Conservation (phyloP, 192 early-diverging fungal species). For the Entomortierella lignicola region DNA sequence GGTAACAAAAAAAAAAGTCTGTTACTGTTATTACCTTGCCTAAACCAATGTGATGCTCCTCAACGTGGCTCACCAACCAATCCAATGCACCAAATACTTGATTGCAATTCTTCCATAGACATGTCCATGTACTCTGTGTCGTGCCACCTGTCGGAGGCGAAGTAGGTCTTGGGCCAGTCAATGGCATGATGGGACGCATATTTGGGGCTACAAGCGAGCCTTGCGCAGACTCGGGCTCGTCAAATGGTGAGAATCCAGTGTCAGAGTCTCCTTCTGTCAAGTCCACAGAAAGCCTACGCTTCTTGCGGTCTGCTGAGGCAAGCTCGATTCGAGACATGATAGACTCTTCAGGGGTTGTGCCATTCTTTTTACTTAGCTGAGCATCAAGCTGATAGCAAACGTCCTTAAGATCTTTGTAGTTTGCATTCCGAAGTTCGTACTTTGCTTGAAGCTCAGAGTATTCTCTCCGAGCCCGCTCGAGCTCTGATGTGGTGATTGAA, state of each 20-base stretch:
- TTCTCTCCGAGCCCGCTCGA: slow-evolving; percentile 46
- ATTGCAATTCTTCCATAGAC: slow-evolving; percentile 65
- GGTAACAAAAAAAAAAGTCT: too few species aligned
- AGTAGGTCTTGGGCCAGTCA: slow-evolving; percentile 3
- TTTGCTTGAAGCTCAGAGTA: slow-evolving; percentile 48
- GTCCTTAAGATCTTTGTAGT: slow-evolving; percentile 50
- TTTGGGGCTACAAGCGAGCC: slow-evolving; percentile 20
- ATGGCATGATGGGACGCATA: slow-evolving; percentile 21
- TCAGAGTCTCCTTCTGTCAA: slow-evolving; percentile 44
- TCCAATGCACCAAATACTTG: slow-evolving; percentile 57
- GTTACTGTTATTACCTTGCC: slow-evolving; percentile 59
- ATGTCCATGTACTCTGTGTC: slow-evolving; percentile 50
- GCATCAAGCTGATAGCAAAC: slow-evolving; percentile 55
- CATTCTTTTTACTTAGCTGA: slow-evolving; percentile 43
- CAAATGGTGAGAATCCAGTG: slow-evolving; percentile 30
- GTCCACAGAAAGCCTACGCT: slow-evolving; percentile 44
- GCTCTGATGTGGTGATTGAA: slow-evolving; percentile 50
- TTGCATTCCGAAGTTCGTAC: slow-evolving; percentile 48
- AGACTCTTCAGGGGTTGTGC: slow-evolving; percentile 35
- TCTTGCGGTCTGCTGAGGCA: slow-evolving; percentile 29
- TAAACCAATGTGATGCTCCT: slow-evolving; percentile 65
- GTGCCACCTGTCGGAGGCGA: slow-evolving; percentile 20
- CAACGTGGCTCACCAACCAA: slow-evolving; percentile 64
- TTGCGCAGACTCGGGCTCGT: slow-evolving; percentile 17
- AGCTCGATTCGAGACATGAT: slow-evolving; percentile 44